Percentiles rank a stretch among this genome's conserved stretches.
Evolutionary conservation across 768 basidiomycete genomes (phyloP).

Genomic region (Vararia minispora): DNA sequence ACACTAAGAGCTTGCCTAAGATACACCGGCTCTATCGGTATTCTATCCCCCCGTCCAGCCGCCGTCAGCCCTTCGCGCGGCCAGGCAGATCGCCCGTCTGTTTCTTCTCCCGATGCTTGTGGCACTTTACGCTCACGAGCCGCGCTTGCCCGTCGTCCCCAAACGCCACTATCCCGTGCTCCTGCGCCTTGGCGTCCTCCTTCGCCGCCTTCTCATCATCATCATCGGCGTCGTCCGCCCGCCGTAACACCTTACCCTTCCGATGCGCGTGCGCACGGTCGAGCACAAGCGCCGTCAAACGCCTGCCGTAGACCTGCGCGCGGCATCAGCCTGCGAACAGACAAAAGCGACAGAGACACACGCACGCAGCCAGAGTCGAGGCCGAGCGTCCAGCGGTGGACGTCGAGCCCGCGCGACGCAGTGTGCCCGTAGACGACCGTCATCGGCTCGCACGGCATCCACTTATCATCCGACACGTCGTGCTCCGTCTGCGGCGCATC

Average conservation of each 20-base stretch:
- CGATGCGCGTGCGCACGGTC: constrained; percentile 11
- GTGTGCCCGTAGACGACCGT: constrained; percentile 85
- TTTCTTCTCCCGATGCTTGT: constrained; percentile 1
- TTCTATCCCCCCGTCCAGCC: too few relatives aligned
- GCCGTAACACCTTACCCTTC: background rate
- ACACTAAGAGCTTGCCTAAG: too few relatives aligned
- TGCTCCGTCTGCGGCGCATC: constrained; percentile 10
- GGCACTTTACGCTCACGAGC: constrained; percentile 42
- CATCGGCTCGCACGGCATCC: constrained; percentile 59
- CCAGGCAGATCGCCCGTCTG: too few relatives aligned
- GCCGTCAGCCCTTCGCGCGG: too few relatives aligned
- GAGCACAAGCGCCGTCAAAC: constrained; percentile 61
- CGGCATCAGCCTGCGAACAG: background rate
- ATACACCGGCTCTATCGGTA: too few relatives aligned
- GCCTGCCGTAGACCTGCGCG: constrained; percentile 42
- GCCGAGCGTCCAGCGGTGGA: constrained; percentile 77
- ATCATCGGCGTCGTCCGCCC: constrained; percentile 16
- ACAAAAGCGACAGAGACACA: too few relatives aligned
- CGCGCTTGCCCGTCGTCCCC: constrained; percentile 41
- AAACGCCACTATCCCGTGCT: constrained; percentile 29
- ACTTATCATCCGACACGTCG: constrained; percentile 16
- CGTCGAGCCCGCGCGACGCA: constrained; percentile 68
- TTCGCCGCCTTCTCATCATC: constrained; percentile 18
- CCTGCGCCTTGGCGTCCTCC: constrained; percentile 11
- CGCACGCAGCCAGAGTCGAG: constrained; percentile 82